Evolutionary conservation across 176 grass and related monocot species (phyloP).

Genomic region (Paspalum vaginatum): DNA sequence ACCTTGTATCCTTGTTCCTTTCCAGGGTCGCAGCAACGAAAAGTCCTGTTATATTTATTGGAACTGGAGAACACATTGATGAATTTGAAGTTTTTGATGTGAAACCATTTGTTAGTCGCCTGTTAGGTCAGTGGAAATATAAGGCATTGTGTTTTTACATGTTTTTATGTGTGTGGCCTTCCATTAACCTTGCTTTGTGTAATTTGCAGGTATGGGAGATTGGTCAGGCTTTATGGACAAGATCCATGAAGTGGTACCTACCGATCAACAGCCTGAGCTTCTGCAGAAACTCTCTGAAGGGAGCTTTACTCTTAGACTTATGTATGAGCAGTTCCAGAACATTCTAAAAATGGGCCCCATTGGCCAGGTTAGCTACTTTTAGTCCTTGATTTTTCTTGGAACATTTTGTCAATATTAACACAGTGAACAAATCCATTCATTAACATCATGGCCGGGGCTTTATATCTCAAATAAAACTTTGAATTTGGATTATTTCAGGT

Average conservation of each 20-base stretch:
- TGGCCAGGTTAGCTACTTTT: constrained; percentile 64
- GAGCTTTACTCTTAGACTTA: constrained; percentile 88
- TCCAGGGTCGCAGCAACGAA: constrained; percentile 89
- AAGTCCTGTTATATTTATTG: constrained; percentile 98
- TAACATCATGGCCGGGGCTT: not conserved
- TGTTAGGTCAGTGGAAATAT: constrained; percentile 69
- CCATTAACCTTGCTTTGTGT: constrained; percentile 19
- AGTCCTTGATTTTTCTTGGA: constrained; percentile 13
- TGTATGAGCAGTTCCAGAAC: constrained; percentile 94
- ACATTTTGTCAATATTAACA: constrained; percentile 7
- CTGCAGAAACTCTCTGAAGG: constrained; percentile 91
- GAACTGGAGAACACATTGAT: constrained; percentile 92
- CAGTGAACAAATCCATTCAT: not conserved
- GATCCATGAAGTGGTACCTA: constrained; percentile 88
- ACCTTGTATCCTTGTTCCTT: constrained; percentile 26
- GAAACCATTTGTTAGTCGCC: constrained; percentile 87
- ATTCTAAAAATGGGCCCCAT: constrained; percentile 96
- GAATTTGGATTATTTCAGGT: constrained; percentile 47
- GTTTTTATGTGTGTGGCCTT: constrained; percentile 19
- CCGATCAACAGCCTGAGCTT: constrained; percentile 94
- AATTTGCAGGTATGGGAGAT: constrained; percentile 76
- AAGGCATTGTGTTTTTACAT: not conserved
- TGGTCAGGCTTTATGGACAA: constrained; percentile 96
- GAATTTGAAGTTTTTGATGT: constrained; percentile 96
- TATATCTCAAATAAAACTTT: not conserved